phyloP scores from a whole-genome alignment of 257 asterid species.

The Solanum sitiens region DNA sequence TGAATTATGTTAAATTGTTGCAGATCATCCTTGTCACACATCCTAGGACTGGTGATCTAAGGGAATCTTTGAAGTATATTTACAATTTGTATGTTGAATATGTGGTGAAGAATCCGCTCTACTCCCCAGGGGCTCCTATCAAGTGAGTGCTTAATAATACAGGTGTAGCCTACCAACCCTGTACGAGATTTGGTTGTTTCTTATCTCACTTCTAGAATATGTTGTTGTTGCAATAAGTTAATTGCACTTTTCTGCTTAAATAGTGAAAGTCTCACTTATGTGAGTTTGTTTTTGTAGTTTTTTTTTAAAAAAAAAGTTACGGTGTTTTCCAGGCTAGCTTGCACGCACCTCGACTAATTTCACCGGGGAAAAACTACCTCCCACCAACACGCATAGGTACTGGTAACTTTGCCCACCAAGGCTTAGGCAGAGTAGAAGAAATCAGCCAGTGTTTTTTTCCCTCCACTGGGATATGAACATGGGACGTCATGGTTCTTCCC shows the following conservation, averaged over 20 bases:
- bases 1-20: constrained; percentile 2
- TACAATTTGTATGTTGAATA: constrained; percentile 90
- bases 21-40: constrained; percentile 90
- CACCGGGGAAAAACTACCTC: background rate
- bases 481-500: background rate
- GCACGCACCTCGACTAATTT: background rate
- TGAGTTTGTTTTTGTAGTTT: background rate
- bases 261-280: background rate
- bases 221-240: background rate
- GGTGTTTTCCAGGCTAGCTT: background rate
- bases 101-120: constrained; percentile 87
- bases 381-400: background rate
- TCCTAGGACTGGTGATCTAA: constrained; percentile 84
- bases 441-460: background rate
- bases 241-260: background rate
- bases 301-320: background rate
- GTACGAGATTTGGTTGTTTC: background rate
- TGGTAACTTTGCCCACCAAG: background rate
- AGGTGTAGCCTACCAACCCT: background rate
- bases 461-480: background rate
- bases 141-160: constrained; percentile 32
- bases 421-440: background rate
- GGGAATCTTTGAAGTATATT: constrained; percentile 83
- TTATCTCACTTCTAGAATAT: background rate
- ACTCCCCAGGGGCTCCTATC: constrained; percentile 68